These are phyloP conservation scores for Annulohypoxylon moriforme DNA, from an alignment of 495 filamentous ascomycete species.

Conservation along the genomic window DNA sequence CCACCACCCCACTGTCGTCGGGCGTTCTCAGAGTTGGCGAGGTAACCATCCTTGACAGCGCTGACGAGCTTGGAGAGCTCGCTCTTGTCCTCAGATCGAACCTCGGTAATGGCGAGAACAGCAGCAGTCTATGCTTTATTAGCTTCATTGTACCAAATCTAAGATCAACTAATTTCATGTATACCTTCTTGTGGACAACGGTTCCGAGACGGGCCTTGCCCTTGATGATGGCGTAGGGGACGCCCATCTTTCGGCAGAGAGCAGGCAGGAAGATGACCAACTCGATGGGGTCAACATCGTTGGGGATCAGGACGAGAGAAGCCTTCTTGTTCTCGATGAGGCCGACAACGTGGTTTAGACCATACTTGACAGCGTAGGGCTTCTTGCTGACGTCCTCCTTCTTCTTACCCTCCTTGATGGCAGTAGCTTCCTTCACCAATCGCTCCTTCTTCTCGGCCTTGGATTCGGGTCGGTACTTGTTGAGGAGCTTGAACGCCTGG, in stretches of 20 bases:
- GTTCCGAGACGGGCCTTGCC: constrained; percentile 99
- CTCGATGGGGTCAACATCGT: constrained; percentile 99
- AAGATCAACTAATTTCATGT: constrained; percentile 1
- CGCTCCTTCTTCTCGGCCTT: constrained; percentile 99
- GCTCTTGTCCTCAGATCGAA: constrained; percentile 95
- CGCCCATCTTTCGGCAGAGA: constrained; percentile 99
- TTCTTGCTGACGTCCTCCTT: constrained; percentile 99
- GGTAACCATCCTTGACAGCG: constrained; percentile 97
- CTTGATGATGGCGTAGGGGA: constrained; percentile 99
- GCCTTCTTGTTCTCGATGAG: constrained; percentile 99
- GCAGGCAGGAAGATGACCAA: constrained; percentile 98
- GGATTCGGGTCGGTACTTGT: constrained; percentile 99
- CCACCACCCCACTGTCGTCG: constrained; percentile 99
- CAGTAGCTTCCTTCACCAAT: constrained; percentile 95
- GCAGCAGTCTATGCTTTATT: constrained; percentile 81
- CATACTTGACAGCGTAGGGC: constrained; percentile 99
- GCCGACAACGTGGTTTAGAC: constrained; percentile 99
- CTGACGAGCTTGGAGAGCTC: constrained; percentile 97
- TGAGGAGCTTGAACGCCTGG: constrained; percentile 96
- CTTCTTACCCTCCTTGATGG: constrained; percentile 97
- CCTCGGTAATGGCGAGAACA: constrained; percentile 94
- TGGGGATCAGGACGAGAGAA: constrained; percentile 94
- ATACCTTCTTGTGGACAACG: constrained; percentile 98
- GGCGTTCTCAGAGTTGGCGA: constrained; percentile 92
- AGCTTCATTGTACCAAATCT: constrained; percentile 22